Base-by-base conservation (phyloP, 164 flowering plant genomes). In the Litsea cubeba region DNA sequence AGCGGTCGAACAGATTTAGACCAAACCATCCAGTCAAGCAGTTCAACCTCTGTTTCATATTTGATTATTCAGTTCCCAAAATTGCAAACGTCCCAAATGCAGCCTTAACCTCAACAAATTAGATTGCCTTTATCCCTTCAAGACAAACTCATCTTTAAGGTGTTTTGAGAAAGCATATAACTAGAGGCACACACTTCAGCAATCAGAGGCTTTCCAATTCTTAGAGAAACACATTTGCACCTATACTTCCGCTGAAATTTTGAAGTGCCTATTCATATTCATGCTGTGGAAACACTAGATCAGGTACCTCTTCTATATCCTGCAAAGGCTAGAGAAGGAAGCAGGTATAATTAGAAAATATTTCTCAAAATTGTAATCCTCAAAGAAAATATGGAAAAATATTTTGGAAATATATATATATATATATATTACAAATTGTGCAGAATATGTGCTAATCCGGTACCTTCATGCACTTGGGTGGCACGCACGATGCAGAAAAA, bases 291-390 rank as follows among this genome's bases (percentile, higher is more conserved):
- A 78, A 67, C 50, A 40, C 62, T 60, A 84, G 50, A 77, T 86
- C 87, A 23, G 94, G 89, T 32, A 87, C 91, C 80, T 81, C 90
- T 75, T 94, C 96, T 62, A 92, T 89, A 50, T 90, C 86, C 70
- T 80, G 83, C 15, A 86, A 82, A 74, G 96, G 91, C 96, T 93
- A 79, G 67, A 22, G 63, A 50, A 74, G 30, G 69, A 71, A 66
- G 30, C 51, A 10, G 18, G 50, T 32, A 58, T 3, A 22, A 32
- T 12, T 25, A 71, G 15, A 17, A 6, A 17, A 40, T 2, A 26
- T 17, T n/a, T 50, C 24, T 50, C 54, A 25, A 40, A 40, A 65
- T 67, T 11, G 32, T 14, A 20, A 50, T 28, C 30, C 3, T 25
- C 4, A 70, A 40, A 23, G 49, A 30, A 12, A 24, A 46, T 46